Evolutionary conservation across 768 basidiomycete species (phyloP), one percentile per base, ranked within the genome.

Genomic region (Hypholoma fasciculare): DNA sequence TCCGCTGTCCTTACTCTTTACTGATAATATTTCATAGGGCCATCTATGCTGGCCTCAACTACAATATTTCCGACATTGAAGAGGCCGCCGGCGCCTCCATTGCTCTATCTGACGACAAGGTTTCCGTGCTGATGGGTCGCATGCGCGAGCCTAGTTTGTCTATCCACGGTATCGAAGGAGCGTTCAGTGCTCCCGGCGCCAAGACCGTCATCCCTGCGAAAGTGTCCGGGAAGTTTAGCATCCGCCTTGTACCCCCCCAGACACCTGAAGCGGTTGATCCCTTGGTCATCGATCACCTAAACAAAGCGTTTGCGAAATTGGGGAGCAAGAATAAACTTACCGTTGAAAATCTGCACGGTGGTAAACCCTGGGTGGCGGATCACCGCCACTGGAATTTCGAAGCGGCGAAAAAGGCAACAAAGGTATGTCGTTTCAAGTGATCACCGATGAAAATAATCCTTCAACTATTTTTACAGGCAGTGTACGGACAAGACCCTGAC

Each of bases 181-280:
- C 96, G 1, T 97, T 96, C 78, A 92, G 84, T 54, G 87, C 84
- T 0, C 80, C 83, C 0, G 93, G 92, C 1, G 84, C 82, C 17
- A 94, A 94, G 84, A 98, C 96, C 0, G 96, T 98, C 67, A 98
- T 98, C 58, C 96, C 96, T 0, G 93, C 94, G 30, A 87, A 87
- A 58, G 92, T 90, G 12, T 72, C 82, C 37, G 95, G 95, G 43
- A 97, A 97, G 74, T 98, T 97, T 80, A 95, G 93, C 66, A 91
- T 98, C 72, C 90, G 96, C 11, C 80, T 90, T 44, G 95, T 97
- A 0, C 94, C 96, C 5, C 88, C 94, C 52, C 91, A 96, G 71
- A 89, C 88, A 0, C 92, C 94, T 2, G 89, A 88, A 7, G 73
- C 71, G 14, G 83, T 96, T 61, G 81, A 88, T 60, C 84, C 85